These are phyloP conservation scores for Tylopilus sp. DNA, from an alignment of 768 basidiomycete species.

Conservation along the genomic window DNA sequence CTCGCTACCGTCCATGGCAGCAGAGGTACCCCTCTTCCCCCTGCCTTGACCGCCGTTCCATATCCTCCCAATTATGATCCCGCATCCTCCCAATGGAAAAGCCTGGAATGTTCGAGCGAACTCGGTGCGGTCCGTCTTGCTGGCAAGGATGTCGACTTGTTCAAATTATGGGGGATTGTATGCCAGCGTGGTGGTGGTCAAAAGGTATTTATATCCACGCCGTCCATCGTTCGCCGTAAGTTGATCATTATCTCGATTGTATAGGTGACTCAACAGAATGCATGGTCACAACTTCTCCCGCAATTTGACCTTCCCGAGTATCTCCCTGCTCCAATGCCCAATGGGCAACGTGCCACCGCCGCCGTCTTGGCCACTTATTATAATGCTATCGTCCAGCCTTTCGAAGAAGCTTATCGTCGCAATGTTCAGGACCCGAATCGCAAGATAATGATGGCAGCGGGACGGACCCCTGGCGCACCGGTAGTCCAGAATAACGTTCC, in stretches of 20 bases:
- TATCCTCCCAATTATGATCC: constrained; percentile 61
- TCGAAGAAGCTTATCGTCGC: constrained; percentile 68
- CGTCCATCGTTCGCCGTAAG: constrained; percentile 13
- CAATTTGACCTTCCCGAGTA: constrained; percentile 63
- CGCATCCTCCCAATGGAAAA: constrained; percentile 57
- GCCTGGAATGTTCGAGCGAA: constrained; percentile 59
- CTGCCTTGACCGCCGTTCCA: constrained; percentile 62
- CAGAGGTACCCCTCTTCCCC: constrained; percentile 66
- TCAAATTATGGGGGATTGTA: constrained; percentile 66
- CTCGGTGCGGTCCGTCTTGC: constrained; percentile 64
- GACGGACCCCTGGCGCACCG: constrained; percentile 28
- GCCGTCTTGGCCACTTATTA: constrained; percentile 56
- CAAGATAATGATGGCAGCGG: constrained; percentile 45
- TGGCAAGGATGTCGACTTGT: constrained; percentile 74
- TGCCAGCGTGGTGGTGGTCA: constrained; percentile 56
- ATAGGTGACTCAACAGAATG: constrained; percentile 50
- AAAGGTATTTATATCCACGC: constrained; percentile 45
- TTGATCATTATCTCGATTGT: constrained; percentile 7
- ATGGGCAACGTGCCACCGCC: constrained; percentile 49
- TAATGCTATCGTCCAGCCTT: constrained; percentile 58
- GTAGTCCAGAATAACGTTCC: constrained; percentile 14
- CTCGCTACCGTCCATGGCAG: constrained; percentile 59
- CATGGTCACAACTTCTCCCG: constrained; percentile 52
- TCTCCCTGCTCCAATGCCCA: constrained; percentile 43
- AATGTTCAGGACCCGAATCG: constrained; percentile 60